Evolutionary conservation across 83 land plant species (phyloP), one percentile per base, ranked within the genome.

Genomic region (Larix sibirica): DNA sequence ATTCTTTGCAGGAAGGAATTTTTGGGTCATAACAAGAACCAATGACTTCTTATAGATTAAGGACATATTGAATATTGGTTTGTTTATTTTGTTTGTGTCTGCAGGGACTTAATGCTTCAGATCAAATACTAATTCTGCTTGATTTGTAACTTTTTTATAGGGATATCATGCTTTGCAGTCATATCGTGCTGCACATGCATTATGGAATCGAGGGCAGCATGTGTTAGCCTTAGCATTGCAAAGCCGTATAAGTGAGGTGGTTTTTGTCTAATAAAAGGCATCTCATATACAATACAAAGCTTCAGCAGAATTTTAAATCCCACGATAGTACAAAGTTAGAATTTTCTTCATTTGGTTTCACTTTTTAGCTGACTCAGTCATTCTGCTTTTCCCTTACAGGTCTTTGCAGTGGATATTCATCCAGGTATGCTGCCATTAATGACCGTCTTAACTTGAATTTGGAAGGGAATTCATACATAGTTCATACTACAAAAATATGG

Each of bases 331-430:
- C 6, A 40, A 33, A 69, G 73, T 69, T 38, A 69, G 9, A 6
- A 18, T 69, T 69, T 69, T 69, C 17, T 69, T 69, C 71, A 33
- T 42, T 36, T 69, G 8, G 74, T 69, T 40, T 17, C 21, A 69
- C 44, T 36, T 69, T 69, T 69, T 6, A 40, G 7, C 44, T 7
- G 38, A 66, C n/a, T 8, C 58, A 6, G 42, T 38, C n/a, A 44
- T 73, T 73, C 58, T 73, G 23, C 26, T 8, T 44, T 44, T 73
- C 23, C 77, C 56, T 61, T 50, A 26, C 91, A 96, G 98, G 98
- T 96, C 65, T 96, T 96, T 86, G 95, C 90, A 23, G 93, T 95
- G 83, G 97, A 96, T 78, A 96, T 96, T 63, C 98, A 96, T 88
- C 98, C 98, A 84, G 98, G 98, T 92, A 67, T 36, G 73, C 56